Evolutionary conservation across 176 grass and related monocot species (phyloP).

Genomic region (Hsuehochloa calcarea): DNA sequence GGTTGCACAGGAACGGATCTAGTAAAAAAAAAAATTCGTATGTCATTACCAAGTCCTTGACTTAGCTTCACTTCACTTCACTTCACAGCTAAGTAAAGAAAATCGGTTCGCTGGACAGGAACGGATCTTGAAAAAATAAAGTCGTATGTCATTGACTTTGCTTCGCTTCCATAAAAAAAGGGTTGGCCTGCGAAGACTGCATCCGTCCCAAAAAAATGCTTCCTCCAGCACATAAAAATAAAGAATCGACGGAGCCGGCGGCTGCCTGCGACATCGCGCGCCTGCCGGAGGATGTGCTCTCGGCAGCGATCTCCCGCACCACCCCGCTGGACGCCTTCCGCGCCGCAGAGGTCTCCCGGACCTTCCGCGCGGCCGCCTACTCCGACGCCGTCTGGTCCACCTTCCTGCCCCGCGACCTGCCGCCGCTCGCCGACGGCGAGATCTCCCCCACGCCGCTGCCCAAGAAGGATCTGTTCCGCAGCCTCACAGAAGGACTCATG

Average conservation of each 20-base stretch:
- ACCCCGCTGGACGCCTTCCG: constrained; percentile 51
- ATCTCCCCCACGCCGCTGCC: neutral
- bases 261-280: constrained; percentile 18
- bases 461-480: constrained; percentile 51
- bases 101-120: too few species aligned
- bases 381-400: constrained; percentile 65
- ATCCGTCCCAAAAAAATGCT: too few species aligned
- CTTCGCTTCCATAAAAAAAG: too few species aligned
- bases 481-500: constrained; percentile 41
- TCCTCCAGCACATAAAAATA: too few species aligned
- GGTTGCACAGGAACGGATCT: too few species aligned
- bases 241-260: neutral
- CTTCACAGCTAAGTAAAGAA: too few species aligned
- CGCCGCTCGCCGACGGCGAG: constrained; percentile 41
- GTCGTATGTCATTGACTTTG: too few species aligned
- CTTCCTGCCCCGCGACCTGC: constrained; percentile 48
- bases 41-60: too few species aligned
- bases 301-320: constrained; percentile 44
- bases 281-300: constrained; percentile 58
- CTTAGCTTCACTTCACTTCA: too few species aligned
- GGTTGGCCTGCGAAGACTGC: too few species aligned
- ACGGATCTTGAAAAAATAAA: too few species aligned
- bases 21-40: too few species aligned
- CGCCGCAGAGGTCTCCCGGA: constrained; percentile 33
- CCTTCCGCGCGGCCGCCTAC: constrained; percentile 50